phyloP scores from a whole-genome alignment of 1,139 yeast species.

The Suhomyces kunorum region DNA sequence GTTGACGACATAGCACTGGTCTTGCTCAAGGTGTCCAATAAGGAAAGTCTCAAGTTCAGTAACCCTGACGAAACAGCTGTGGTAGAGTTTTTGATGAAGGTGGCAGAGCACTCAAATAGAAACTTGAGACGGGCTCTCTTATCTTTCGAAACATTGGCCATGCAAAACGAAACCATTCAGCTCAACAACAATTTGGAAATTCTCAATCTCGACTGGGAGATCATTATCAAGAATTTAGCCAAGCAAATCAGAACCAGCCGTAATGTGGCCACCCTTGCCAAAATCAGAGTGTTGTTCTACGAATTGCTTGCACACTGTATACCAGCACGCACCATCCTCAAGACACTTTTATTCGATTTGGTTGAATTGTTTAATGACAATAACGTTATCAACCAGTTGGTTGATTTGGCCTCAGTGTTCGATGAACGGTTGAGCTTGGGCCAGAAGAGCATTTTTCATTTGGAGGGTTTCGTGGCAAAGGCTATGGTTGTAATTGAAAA shows the following conservation, averaged over 20 bases:
- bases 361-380: slow-evolving; percentile 40
- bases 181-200: slow-evolving; percentile 43
- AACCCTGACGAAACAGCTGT: slow-evolving; percentile 38
- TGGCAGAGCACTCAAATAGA: slow-evolving; percentile 61
- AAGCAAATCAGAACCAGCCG: slow-evolving; percentile 58
- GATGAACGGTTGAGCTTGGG: slow-evolving; percentile 91
- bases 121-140: slow-evolving; percentile 79
- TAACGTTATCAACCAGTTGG: slow-evolving; percentile 50
- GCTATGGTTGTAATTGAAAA: slow-evolving; percentile 61
- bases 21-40: slow-evolving; percentile 53
- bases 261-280: slow-evolving; percentile 71
- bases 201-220: slow-evolving; percentile 80
- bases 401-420: slow-evolving; percentile 70
- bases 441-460: slow-evolving; percentile 84
- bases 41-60: slow-evolving; percentile 54
- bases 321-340: slow-evolving; percentile 78
- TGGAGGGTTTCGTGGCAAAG: slow-evolving; percentile 91
- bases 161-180: slow-evolving; percentile 62
- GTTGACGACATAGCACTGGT: slow-evolving; percentile 56
- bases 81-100: slow-evolving; percentile 43
- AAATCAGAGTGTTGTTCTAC: slow-evolving; percentile 72
- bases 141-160: slow-evolving; percentile 79
- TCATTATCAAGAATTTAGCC: slow-evolving; percentile 68
- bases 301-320: slow-evolving; percentile 91
- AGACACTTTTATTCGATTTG: slow-evolving; percentile 62